phyloP scores from a whole-genome alignment of 345 rosid species.

The Lepidium didymum region DNA sequence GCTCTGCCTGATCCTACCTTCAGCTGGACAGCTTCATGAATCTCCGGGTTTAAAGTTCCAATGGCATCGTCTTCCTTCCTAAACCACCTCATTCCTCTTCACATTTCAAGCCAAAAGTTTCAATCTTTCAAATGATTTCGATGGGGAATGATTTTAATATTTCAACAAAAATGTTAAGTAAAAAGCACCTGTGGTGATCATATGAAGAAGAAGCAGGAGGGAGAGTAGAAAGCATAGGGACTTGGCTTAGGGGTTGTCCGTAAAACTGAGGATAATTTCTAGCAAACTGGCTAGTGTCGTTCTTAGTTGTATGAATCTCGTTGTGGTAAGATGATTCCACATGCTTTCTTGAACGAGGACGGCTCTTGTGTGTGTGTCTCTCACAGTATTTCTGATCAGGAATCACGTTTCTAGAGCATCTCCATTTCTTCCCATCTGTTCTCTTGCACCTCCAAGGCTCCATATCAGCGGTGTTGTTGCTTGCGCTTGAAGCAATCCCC shows the following conservation, averaged over 20 bases:
- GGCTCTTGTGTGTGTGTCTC: conserved; percentile 80
- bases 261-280: conserved; percentile 26
- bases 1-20: conserved; percentile 29
- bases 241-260: conserved; percentile 22
- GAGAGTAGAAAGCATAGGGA: conserved; percentile 17
- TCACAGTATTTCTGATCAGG: conserved; percentile 86
- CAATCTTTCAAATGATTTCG: background rate
- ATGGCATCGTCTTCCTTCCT: conserved; percentile 45
- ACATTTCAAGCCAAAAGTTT: conserved; percentile 19
- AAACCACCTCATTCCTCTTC: conserved; percentile 79
- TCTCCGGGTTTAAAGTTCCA: conserved; percentile 35
- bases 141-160: background rate
- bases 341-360: conserved; percentile 99
- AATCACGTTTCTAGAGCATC: conserved; percentile 79
- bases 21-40: conserved; percentile 28
- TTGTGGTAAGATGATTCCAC: conserved; percentile 57
- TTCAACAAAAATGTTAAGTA: background rate
- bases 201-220: conserved; percentile 28
- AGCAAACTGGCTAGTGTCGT: conserved; percentile 6
- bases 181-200: conserved; percentile 52
- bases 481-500: conserved; percentile 29
- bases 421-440: conserved; percentile 93
- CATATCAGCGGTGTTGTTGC: conserved; percentile 23
- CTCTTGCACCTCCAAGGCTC: conserved; percentile 88
- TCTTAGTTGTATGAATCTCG: conserved; percentile 35